Evolutionary conservation across 2,329 filamentous ascomycete species (phyloP), one percentile per base, ranked within the genome.

Genomic region (Rugonectria rugulosa): DNA sequence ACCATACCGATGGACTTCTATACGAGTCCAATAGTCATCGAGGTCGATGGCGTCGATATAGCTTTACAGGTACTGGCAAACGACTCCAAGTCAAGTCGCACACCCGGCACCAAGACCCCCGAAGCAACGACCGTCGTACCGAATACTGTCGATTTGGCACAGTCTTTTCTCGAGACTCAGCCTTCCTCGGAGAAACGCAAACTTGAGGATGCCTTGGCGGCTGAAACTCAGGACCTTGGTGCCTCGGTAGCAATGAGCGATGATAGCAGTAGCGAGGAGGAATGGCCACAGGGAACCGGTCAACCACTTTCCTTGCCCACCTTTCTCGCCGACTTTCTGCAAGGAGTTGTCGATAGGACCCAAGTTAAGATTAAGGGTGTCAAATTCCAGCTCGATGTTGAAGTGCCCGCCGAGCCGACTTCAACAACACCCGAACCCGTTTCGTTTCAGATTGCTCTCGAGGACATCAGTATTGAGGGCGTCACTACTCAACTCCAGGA

Each of bases 1-100:
- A 96, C 89, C 7, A 83, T 98, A 45, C 92, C 94, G 11, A 88
- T 95, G 70, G 91, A 97, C 73, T 88, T 97, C 62, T 92, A 93
- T 72, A 89, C 87, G 48, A 93, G 89, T 64, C 88, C 91, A 23
- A 96, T 98, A 70, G 80, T 84, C 24, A 85, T 94, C 66, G 90
- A 97, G 69, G 82, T 94, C 19, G 87, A 94, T 64, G 92, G 92
- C 17, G 85, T 97, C 57, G 85, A 93, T 62, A 82, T 96, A 26
- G 83, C 87, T 56, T 68, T 91, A 20, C 81, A 80, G 63, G 78
- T 91, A 27, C 64, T 77, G 65, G 59, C 59, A 21, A 41, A 59
- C 14, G 71, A 70, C 14, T 67, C 75, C 58, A 68, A 60, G 64
- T 60, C 31, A 53, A 63, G 37, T 37, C 67, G 47, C 68, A 75